These are phyloP conservation scores for Trifolium subterraneum DNA, from an alignment of 306 rosid genomes.

Conservation along the genomic window DNA sequence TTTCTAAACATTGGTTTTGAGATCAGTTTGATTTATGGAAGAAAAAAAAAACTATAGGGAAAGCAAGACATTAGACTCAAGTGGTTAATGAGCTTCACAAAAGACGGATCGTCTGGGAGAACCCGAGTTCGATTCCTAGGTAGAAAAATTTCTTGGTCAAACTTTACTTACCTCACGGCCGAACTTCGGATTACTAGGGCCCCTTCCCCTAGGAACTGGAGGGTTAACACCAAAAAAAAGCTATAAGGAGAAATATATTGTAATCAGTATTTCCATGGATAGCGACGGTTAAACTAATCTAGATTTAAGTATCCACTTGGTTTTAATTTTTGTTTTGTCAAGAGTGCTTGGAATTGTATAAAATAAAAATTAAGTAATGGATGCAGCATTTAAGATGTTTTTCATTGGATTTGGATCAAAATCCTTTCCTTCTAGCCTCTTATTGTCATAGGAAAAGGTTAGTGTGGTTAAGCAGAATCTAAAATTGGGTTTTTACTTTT, in stretches of 20 bases:
- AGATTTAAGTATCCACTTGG: slow-evolving; percentile 14
- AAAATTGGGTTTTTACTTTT: neutral
- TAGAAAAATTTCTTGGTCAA: too few species aligned
- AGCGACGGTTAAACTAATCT: slow-evolving; percentile 31
- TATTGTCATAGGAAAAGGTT: slow-evolving; percentile 1
- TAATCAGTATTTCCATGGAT: slow-evolving; percentile 4
- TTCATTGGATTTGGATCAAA: neutral
- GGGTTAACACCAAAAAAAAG: too few species aligned
- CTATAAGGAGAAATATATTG: neutral
- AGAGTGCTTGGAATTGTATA: neutral
- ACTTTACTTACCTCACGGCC: too few species aligned
- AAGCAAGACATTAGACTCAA: too few species aligned
- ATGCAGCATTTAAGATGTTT: slow-evolving; percentile 6
- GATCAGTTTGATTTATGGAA: neutral
- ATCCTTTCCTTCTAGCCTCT: slow-evolving; percentile 9
- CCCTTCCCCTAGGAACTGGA: too few species aligned
- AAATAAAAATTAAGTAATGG: neutral
- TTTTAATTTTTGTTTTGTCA: slow-evolving; percentile 21
- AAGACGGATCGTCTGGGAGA: too few species aligned
- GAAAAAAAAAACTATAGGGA: neutral
- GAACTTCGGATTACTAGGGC: too few species aligned
- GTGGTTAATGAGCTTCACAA: too few species aligned
- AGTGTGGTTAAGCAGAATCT: neutral
- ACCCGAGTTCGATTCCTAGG: too few species aligned
- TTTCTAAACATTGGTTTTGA: neutral